Percentiles rank a stretch among this genome's conserved stretches.
Evolutionary conservation across 208 protist species (phyloP).

Genomic region (Naegleria fowleri): DNA sequence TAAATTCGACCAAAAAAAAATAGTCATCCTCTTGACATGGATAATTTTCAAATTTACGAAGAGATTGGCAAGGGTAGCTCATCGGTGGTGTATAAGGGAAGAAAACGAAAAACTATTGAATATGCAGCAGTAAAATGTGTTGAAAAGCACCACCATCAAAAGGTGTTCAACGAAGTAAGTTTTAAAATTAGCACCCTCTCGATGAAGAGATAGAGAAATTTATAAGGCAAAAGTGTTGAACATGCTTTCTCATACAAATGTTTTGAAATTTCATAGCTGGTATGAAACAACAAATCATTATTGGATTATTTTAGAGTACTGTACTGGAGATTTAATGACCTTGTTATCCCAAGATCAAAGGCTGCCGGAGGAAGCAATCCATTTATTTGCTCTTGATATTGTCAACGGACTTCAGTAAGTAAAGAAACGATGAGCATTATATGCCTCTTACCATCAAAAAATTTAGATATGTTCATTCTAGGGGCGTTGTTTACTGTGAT

Average conservation of each 20-base stretch:
- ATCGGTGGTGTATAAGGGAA: constrained; percentile 77
- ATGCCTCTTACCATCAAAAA: too few relatives aligned
- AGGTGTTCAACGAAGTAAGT: constrained; percentile 69
- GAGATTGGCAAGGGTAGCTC: constrained; percentile 74
- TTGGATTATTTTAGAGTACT: constrained; percentile 90
- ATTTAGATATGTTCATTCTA: constrained; percentile 69
- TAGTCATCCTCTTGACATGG: constrained; percentile 57
- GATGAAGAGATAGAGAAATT: background rate
- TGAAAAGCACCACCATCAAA: constrained; percentile 74
- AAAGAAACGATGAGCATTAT: background rate
- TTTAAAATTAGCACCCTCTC: background rate
- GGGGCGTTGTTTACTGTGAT: constrained; percentile 75
- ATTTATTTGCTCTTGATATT: constrained; percentile 68
- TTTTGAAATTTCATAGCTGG: constrained; percentile 86
- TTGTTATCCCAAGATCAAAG: constrained; percentile 60
- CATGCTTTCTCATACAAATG: constrained; percentile 62
- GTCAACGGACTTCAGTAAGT: constrained; percentile 62
- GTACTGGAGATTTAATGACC: constrained; percentile 72
- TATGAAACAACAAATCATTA: constrained; percentile 91
- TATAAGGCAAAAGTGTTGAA: constrained; percentile 55
- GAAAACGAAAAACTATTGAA: constrained; percentile 74
- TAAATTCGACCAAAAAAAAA: background rate
- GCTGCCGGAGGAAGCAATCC: constrained; percentile 63
- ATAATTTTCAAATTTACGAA: constrained; percentile 84
- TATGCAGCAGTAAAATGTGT: constrained; percentile 87